Conservation (phyloP, 176 grass and related monocot genomes). For the Rhynchospora breviuscula region DNA sequence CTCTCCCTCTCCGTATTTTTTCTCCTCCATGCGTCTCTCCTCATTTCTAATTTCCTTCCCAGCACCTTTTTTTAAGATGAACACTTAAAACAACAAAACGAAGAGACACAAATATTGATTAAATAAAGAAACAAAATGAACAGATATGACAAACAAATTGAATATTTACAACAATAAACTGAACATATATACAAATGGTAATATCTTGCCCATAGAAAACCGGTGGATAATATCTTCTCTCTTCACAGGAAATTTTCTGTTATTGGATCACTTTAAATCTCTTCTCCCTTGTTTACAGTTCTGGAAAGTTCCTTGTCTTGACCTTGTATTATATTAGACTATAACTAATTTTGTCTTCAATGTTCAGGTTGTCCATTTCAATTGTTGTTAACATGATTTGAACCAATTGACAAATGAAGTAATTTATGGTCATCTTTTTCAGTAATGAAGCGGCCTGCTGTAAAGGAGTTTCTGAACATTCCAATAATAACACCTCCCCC, state of each 20-base stretch:
- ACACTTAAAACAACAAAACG: no score
- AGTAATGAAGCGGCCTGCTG: slow-evolving; percentile 41
- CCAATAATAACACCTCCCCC: slow-evolving; percentile 37
- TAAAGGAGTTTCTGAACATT: slow-evolving; percentile 58
- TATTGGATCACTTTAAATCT: slow-evolving; percentile 94
- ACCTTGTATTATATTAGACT: slow-evolving; percentile 4
- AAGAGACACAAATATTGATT: no score
- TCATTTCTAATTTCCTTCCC: no score
- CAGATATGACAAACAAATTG: no score
- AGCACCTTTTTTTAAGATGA: no score
- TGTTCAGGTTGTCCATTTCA: neutral
- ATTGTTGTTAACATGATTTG: neutral
- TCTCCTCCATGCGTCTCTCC: no score
- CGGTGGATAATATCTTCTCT: neutral
- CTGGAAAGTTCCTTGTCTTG: slow-evolving; percentile 45
- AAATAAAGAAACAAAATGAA: no score
- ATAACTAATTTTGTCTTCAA: neutral
- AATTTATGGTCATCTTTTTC: slow-evolving; percentile 10
- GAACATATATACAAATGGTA: no score
- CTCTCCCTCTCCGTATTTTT: no score
- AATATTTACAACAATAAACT: no score
- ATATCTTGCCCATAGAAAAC: slow-evolving; percentile 11
- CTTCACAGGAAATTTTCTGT: slow-evolving; percentile 71
- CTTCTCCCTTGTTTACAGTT: slow-evolving; percentile 59
- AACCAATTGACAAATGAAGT: neutral